Conservation (phyloP, 23 red algal species). For the Cyanidiococcus yangmingshanensis region DNA sequence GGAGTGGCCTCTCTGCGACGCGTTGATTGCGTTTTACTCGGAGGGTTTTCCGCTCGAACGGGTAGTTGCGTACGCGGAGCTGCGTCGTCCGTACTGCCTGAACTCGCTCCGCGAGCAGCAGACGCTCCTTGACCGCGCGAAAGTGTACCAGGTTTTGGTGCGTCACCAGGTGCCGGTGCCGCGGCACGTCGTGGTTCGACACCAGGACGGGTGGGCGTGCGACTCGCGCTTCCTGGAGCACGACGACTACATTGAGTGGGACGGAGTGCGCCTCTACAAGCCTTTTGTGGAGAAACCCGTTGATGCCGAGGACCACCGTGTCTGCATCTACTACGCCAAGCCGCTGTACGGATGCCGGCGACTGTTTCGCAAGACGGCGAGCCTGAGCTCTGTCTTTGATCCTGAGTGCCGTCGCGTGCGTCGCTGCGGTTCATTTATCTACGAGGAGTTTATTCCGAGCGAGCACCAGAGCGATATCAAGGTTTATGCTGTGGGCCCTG, state of each 20-base stretch:
- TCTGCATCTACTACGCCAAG: constrained; percentile 35
- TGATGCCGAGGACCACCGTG: constrained; percentile 66
- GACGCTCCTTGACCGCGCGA: constrained; percentile 41
- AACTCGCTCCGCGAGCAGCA: constrained; percentile 50
- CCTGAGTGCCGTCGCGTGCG: constrained; percentile 27
- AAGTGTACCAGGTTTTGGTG: constrained; percentile 36
- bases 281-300: constrained; percentile 97
- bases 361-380: constrained; percentile 69
- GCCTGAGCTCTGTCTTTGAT: constrained; percentile 31
- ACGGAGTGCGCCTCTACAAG: constrained; percentile 31
- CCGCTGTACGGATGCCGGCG: constrained; percentile 55
- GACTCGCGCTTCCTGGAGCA: not conserved
- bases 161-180: constrained; percentile 37
- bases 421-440: constrained; percentile 52
- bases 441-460: constrained; percentile 57
- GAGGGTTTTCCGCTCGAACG: constrained; percentile 58
- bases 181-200: constrained; percentile 19
- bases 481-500: constrained; percentile 65
- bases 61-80: constrained; percentile 46
- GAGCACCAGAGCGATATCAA: constrained; percentile 63
- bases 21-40: constrained; percentile 59
- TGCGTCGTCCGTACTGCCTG: constrained; percentile 52
- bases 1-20: constrained; percentile 60
- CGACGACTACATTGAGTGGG: constrained; percentile 17
- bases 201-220: not conserved